These are phyloP conservation scores for Bombardia bombarda DNA, from an alignment of 495 filamentous ascomycete genomes.

Conservation along the genomic window DNA sequence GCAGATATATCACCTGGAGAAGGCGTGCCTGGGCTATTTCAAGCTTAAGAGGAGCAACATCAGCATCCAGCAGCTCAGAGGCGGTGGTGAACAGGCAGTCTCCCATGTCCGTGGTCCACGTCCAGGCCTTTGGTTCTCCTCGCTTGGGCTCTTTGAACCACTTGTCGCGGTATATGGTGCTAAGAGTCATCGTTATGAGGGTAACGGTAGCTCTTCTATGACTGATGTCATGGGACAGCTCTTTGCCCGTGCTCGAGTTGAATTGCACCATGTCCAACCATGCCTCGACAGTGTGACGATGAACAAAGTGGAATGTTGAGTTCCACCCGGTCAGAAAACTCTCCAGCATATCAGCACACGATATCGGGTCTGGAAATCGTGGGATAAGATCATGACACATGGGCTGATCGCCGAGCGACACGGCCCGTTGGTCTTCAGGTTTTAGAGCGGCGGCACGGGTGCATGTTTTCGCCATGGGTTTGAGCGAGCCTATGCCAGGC, in stretches of 20 bases:
- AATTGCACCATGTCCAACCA: constrained; percentile 12
- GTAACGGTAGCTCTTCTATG: constrained; percentile 15
- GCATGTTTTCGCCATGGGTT: too few species aligned
- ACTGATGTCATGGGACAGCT: constrained; percentile 9
- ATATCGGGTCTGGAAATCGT: constrained; percentile 1
- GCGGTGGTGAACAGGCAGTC: constrained; percentile 12
- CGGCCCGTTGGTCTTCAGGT: not conserved
- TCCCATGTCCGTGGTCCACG: constrained; percentile 12
- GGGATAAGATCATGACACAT: constrained; percentile 6
- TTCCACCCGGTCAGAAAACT: constrained; percentile 15
- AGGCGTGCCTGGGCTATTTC: constrained; percentile 19
- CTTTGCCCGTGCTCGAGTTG: constrained; percentile 6
- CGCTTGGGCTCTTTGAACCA: not conserved
- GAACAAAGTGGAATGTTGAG: constrained; percentile 18
- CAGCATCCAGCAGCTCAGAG: constrained; percentile 7
- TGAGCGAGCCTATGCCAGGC: constrained; percentile 17
- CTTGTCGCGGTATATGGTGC: constrained; percentile 8
- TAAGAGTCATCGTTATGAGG: constrained; percentile 18
- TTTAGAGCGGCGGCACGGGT: too few species aligned
- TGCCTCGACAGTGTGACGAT: constrained; percentile 6
- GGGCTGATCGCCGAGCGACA: constrained; percentile 10
- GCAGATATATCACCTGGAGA: constrained; percentile 18
- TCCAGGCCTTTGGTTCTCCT: constrained; percentile 2
- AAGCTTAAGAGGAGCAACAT: constrained; percentile 10
- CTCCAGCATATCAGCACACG: constrained; percentile 12